Conservation (phyloP, 2,329 filamentous ascomycete genomes). For the Verticillium isaacii region DNA sequence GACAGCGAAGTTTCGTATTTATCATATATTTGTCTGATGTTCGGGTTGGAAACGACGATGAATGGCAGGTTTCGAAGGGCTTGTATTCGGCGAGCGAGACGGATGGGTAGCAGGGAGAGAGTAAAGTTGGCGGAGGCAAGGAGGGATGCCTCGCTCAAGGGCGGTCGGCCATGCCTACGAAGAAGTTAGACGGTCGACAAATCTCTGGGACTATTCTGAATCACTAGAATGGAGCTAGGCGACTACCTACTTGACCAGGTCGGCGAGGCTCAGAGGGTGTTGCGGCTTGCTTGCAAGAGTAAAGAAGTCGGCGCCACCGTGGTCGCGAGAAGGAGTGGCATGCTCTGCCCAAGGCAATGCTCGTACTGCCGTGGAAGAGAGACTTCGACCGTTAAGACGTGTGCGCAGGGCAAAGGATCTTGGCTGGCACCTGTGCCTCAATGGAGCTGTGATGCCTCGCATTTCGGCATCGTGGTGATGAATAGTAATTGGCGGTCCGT, state of each 20-base stretch:
- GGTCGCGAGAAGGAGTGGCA: slow-evolving; percentile 7
- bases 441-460: slow-evolving; percentile 33
- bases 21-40: slow-evolving; percentile 89
- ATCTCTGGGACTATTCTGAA: not conserved
- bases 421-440: slow-evolving; percentile 25
- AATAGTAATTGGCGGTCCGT: not conserved
- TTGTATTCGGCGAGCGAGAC: slow-evolving; percentile 90
- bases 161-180: slow-evolving; percentile 68
- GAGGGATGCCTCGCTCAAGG: slow-evolving; percentile 73
- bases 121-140: slow-evolving; percentile 94
- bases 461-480: slow-evolving; percentile 38
- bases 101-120: slow-evolving; percentile 83
- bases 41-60: slow-evolving; percentile 96
- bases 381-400: not conserved
- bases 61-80: slow-evolving; percentile 90
- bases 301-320: slow-evolving; percentile 61
- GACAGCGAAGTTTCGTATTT: slow-evolving; percentile 94
- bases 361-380: not conserved
- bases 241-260: slow-evolving; percentile 73
- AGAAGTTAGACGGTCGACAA: not conserved
- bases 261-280: slow-evolving; percentile 77
- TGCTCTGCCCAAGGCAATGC: not conserved
- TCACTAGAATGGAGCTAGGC: not conserved
- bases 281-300: slow-evolving; percentile 72
- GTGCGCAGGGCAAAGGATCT: not conserved